Percentiles rank a stretch among this genome's conserved stretches.
Conservation (phyloP, 192 early-diverging fungal genomes). For the Podila verticillata region DNA sequence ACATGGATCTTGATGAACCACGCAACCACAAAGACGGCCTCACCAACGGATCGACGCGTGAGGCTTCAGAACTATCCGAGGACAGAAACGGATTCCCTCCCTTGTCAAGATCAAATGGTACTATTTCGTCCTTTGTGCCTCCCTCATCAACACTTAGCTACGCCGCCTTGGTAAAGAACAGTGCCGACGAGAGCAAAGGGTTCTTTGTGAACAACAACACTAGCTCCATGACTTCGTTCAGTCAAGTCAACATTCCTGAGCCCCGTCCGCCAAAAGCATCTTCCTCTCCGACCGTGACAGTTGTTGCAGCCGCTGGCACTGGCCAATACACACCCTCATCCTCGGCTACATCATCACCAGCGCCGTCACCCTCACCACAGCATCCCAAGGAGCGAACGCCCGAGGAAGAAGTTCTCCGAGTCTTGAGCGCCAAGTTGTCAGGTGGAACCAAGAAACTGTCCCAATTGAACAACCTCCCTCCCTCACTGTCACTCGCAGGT, state of each 20-base stretch:
- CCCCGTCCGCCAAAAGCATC: not conserved
- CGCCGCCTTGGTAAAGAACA: slow-evolving; percentile 30
- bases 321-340: not conserved
- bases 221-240: slow-evolving; percentile 38
- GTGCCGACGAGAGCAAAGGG: not conserved
- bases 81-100: not conserved
- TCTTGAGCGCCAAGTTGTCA: slow-evolving; percentile 13
- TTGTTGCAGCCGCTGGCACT: slow-evolving; percentile 19
- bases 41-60: not conserved
- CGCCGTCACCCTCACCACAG: not conserved
- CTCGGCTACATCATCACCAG: not conserved
- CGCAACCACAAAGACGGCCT: no score
- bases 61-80: not conserved
- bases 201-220: not conserved
- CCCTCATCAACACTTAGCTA: slow-evolving; percentile 23
- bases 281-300: slow-evolving; percentile 17
- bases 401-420: slow-evolving; percentile 17
- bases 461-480: not conserved
- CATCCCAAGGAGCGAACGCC: slow-evolving; percentile 8
- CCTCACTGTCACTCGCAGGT: slow-evolving; percentile 1
- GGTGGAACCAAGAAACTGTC: not conserved
- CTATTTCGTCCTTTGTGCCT: not conserved
- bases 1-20: not conserved
- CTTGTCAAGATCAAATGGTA: not conserved
- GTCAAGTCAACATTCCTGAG: slow-evolving; percentile 39